These are phyloP conservation scores for Cyathus striatus DNA, from an alignment of 768 basidiomycete species.

Conservation along the genomic window DNA sequence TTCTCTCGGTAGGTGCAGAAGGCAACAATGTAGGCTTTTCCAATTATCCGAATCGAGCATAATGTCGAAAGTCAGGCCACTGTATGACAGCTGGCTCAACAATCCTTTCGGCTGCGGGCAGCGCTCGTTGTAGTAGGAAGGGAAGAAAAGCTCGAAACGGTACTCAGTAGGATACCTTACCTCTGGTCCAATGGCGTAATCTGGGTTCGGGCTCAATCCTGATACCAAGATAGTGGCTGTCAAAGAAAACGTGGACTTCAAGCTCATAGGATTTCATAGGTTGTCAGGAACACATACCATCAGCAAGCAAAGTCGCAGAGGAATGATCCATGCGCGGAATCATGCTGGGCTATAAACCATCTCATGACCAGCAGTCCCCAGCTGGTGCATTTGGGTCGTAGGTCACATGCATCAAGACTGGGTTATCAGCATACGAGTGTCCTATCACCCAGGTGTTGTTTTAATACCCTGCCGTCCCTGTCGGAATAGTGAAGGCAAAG, in stretches of 20 bases:
- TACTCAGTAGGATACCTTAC: slow-evolving; percentile 70
- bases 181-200: slow-evolving; percentile 43
- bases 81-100: slow-evolving; percentile 60
- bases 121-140: slow-evolving; percentile 59
- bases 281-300: slow-evolving; percentile 42
- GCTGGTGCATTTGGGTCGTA: slow-evolving; percentile 60
- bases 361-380: slow-evolving; percentile 61
- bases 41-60: slow-evolving; percentile 47
- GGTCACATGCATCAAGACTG: slow-evolving; percentile 51
- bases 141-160: slow-evolving; percentile 75
- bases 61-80: slow-evolving; percentile 72
- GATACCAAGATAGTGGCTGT: slow-evolving; percentile 64
- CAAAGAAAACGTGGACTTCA: background rate
- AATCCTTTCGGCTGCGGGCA: slow-evolving; percentile 59
- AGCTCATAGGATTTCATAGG: background rate
- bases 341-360: slow-evolving; percentile 52
- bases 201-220: slow-evolving; percentile 79
- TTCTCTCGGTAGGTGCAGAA: too few species aligned
- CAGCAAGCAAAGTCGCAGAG: slow-evolving; percentile 60
- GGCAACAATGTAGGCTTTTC: too few species aligned
- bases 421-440: slow-evolving; percentile 61
- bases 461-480: slow-evolving; percentile 67
- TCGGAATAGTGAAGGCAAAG: too few species aligned
- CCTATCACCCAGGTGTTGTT: slow-evolving; percentile 53
- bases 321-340: slow-evolving; percentile 83